Evolutionary conservation across 2,329 filamentous ascomycete species (phyloP).

Genomic region (Colletotrichum sp.): DNA sequence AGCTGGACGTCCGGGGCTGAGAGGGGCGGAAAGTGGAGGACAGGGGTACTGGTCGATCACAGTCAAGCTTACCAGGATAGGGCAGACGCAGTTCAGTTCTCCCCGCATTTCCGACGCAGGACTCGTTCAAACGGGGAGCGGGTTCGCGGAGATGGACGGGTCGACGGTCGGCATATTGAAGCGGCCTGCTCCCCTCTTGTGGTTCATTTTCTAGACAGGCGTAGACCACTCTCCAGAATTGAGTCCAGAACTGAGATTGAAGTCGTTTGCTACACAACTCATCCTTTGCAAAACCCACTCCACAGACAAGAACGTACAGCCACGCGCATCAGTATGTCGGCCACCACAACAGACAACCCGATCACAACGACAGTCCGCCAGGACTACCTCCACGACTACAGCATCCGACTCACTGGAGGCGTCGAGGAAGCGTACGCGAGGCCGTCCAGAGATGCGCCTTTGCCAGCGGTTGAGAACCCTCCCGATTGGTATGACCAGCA

Average conservation of each 20-base stretch:
- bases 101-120: conserved; percentile 2
- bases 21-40: conserved; percentile 17
- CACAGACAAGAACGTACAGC: not conserved
- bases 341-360: conserved; percentile 8
- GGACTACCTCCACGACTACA: conserved; percentile 17
- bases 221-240: not conserved
- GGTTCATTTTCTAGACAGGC: not conserved
- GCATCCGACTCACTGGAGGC: conserved; percentile 13
- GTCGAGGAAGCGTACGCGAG: conserved; percentile 13
- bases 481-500: conserved; percentile 24
- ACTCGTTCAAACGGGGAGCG: not conserved
- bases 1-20: not conserved
- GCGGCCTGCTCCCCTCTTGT: not conserved
- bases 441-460: conserved; percentile 1
- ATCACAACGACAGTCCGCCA: not conserved
- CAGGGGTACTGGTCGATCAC: not conserved
- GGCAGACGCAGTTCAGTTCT: not conserved
- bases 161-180: conserved; percentile 15
- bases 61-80: not conserved
- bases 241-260: not conserved
- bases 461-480: conserved; percentile 13
- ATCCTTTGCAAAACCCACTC: not conserved
- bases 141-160: not conserved
- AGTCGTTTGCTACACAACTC: not conserved
- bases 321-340: not conserved